A percentile compares a stretch with the other conserved stretches of the same genome.
These are phyloP conservation scores for Leccinum subtestaceum DNA, from an alignment of 768 basidiomycete genomes.

Conservation along the genomic window DNA sequence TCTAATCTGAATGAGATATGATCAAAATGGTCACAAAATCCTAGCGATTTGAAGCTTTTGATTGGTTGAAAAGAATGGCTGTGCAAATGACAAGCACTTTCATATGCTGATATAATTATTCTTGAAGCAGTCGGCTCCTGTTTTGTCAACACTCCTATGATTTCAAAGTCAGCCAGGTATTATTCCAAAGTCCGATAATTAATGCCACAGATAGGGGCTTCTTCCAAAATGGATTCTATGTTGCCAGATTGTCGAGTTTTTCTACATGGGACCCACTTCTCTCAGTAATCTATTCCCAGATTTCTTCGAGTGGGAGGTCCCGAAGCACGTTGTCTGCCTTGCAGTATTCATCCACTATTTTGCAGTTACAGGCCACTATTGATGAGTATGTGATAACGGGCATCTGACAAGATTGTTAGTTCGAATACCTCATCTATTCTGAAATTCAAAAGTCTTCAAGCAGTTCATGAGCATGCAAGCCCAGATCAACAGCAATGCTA, in stretches of 20 bases:
- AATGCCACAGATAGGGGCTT: too few relatives aligned
- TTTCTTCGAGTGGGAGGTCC: not conserved
- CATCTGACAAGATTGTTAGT: not conserved
- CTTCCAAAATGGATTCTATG: too few relatives aligned
- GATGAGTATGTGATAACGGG: not conserved
- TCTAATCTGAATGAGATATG: too few relatives aligned
- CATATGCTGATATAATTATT: too few relatives aligned
- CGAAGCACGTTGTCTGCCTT: not conserved
- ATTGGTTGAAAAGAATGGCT: too few relatives aligned
- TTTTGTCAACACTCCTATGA: too few relatives aligned
- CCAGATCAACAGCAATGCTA: not conserved
- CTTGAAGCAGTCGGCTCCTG: too few relatives aligned
- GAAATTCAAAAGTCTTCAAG: not conserved
- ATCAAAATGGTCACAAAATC: too few relatives aligned
- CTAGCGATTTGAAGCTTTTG: too few relatives aligned
- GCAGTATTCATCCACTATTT: not conserved
- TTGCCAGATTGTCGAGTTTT: not conserved
- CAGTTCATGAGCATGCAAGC: not conserved
- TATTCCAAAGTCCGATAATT: too few relatives aligned
- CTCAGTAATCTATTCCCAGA: not conserved
- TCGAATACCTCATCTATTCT: not conserved
- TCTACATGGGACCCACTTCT: not conserved
- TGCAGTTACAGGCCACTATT: not conserved
- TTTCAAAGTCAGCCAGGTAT: too few relatives aligned
- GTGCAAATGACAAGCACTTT: too few relatives aligned